phyloP scores from a whole-genome alignment of 2,329 filamentous ascomycete genomes.

The Didymella pomorum region DNA sequence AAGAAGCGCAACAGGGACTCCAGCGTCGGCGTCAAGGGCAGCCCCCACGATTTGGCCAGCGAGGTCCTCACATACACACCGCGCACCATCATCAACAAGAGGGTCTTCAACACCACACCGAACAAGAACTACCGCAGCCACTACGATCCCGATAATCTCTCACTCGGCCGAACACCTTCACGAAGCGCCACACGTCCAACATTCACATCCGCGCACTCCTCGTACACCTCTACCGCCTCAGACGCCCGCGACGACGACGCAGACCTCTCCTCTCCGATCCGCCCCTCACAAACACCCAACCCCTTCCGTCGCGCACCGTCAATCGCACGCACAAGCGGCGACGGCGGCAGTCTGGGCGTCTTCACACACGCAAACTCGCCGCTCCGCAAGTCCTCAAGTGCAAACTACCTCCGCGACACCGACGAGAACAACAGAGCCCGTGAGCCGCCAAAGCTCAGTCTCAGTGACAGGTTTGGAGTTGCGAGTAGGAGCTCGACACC shows the following conservation, averaged over 20 bases:
- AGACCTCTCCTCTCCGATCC: conserved; percentile 58
- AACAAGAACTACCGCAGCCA: conserved; percentile 82
- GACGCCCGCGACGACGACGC: conserved; percentile 46
- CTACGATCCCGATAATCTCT: conserved; percentile 70
- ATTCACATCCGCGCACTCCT: conserved; percentile 41
- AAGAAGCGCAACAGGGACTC: conserved; percentile 45
- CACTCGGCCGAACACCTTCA: conserved; percentile 23
- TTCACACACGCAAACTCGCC: conserved; percentile 84
- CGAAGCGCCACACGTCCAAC: conserved; percentile 31
- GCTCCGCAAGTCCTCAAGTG: conserved; percentile 77
- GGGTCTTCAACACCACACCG: conserved; percentile 80
- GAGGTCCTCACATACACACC: conserved; percentile 70
- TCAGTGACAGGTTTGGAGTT: conserved; percentile 20
- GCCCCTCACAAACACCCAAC: conserved; percentile 54
- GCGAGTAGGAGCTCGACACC: conserved; percentile 14
- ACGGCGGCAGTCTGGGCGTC: conserved; percentile 82
- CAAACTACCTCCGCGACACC: conserved; percentile 56
- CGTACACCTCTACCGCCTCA: conserved; percentile 50
- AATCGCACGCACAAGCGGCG: conserved; percentile 60
- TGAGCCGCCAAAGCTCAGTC: conserved; percentile 10
- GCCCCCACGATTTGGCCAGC: conserved; percentile 52
- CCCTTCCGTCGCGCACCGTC: conserved; percentile 61
- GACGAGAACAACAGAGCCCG: conserved; percentile 16
- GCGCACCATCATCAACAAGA: conserved; percentile 70
- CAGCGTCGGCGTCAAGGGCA: conserved; percentile 51